These are phyloP conservation scores for Metschnikowia corniflorae DNA, from an alignment of 805 yeast species.

Conservation along the genomic window DNA sequence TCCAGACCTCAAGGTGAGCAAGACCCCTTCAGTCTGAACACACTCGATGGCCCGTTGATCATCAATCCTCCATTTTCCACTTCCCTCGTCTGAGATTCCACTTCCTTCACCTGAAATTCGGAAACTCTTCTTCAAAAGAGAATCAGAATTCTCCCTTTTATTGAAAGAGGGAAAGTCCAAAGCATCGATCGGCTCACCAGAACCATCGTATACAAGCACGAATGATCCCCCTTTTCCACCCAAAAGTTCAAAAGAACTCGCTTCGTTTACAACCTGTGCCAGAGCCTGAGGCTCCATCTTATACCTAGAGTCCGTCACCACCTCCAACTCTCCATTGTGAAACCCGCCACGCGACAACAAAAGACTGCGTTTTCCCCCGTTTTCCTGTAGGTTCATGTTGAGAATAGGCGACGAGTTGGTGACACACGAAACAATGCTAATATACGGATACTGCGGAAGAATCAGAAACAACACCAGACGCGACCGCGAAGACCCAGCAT, in stretches of 20 bases:
- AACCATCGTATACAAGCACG: neutral
- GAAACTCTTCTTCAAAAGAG: neutral
- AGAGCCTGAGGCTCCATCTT: neutral
- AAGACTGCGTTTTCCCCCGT: slow-evolving; percentile 9
- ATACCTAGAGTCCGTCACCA: slow-evolving; percentile 2
- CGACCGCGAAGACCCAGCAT: slow-evolving; percentile 28
- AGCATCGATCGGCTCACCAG: neutral
- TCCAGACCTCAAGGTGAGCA: neutral
- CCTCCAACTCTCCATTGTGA: slow-evolving; percentile 29
- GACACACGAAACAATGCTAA: slow-evolving; percentile 20
- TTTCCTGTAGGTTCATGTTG: slow-evolving; percentile 17
- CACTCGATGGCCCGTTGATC: neutral
- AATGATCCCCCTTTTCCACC: neutral
- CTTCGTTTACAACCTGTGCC: neutral
- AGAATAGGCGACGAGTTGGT: slow-evolving; percentile 33
- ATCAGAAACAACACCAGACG: slow-evolving; percentile 31
- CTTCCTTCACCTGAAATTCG: too few species aligned
- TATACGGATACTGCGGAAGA: slow-evolving; percentile 23
- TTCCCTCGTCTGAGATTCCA: too few species aligned
- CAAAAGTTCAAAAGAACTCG: neutral
- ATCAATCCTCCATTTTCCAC: neutral
- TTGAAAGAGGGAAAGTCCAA: neutral
- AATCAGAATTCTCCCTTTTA: neutral
- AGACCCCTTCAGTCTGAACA: neutral
- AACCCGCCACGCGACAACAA: slow-evolving; percentile 34